A percentile compares a stretch with the other conserved stretches of the same genome.
Conservation (phyloP, 495 filamentous ascomycete species). For the Schizothecium vesticola region DNA sequence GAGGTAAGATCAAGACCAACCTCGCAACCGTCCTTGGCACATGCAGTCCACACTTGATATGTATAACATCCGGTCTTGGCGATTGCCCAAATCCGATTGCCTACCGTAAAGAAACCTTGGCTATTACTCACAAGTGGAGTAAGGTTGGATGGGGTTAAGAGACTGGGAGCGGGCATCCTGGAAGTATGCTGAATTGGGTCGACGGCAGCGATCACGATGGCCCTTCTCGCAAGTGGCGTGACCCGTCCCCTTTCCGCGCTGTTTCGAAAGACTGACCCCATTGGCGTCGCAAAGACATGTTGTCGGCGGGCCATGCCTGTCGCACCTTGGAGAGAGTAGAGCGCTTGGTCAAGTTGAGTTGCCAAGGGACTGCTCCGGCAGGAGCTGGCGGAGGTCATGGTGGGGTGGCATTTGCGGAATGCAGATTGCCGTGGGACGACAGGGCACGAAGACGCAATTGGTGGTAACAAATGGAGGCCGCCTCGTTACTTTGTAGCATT, state of each 20-base stretch:
- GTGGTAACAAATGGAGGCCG: neutral
- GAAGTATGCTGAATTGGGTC: neutral
- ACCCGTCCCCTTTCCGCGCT: neutral
- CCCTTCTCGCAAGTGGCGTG: neutral
- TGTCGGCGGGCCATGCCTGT: neutral
- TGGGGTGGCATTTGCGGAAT: neutral
- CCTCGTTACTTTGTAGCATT: neutral
- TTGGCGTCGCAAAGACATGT: neutral
- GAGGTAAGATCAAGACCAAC: slow-evolving; percentile 2
- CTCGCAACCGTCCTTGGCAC: slow-evolving; percentile 7
- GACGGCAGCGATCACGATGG: neutral
- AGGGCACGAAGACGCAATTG: neutral
- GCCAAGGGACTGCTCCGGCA: too few species aligned
- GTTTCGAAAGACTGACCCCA: neutral
- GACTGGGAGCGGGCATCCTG: neutral
- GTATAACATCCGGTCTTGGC: neutral
- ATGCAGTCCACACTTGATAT: neutral
- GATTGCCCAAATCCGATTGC: neutral
- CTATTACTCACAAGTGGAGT: slow-evolving; percentile 2
- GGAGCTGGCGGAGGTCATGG: neutral
- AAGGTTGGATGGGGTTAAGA: neutral
- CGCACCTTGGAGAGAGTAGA: neutral
- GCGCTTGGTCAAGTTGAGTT: neutral
- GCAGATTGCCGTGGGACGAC: neutral
- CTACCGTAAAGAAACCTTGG: neutral